phyloP scores from a whole-genome alignment of 1,284 basidiomycete genomes.

The Cryptococcus sp. region DNA sequence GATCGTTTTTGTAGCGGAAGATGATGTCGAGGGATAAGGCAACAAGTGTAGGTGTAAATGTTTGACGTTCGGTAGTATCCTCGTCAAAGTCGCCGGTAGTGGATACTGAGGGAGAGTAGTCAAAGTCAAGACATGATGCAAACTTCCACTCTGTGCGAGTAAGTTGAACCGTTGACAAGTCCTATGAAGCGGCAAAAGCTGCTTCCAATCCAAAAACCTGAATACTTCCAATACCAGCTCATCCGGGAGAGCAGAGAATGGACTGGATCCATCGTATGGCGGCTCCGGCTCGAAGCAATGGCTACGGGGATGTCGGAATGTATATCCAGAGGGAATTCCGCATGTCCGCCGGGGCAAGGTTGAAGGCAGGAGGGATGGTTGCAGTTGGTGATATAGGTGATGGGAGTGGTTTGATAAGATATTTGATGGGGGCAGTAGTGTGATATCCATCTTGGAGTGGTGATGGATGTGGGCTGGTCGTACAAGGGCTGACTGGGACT shows the following conservation, averaged over 20 bases:
- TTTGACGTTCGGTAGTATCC: constrained; percentile 19
- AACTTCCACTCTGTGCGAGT: constrained; percentile 16
- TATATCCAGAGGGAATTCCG: neutral
- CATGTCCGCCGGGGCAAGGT: neutral
- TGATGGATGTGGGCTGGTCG: neutral
- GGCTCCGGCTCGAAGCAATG: constrained; percentile 3
- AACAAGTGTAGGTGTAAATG: constrained; percentile 26
- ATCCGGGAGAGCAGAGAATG: constrained; percentile 20
- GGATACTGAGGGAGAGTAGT: constrained; percentile 14
- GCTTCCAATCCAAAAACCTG: constrained; percentile 17
- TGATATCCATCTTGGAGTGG: constrained; percentile 20
- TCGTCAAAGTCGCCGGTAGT: constrained; percentile 8
- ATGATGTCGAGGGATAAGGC: constrained; percentile 3
- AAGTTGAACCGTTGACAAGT: constrained; percentile 9
- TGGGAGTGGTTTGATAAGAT: constrained; percentile 28
- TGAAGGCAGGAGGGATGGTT: constrained; percentile 7
- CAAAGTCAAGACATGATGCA: constrained; percentile 23
- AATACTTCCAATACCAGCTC: constrained; percentile 30
- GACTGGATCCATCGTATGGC: constrained; percentile 17
- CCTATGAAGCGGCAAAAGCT: constrained; percentile 18
- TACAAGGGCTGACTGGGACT: too few relatives aligned
- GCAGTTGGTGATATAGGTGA: constrained; percentile 8
- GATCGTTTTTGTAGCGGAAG: neutral
- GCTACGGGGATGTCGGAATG: neutral
- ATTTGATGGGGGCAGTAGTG: constrained; percentile 20